A percentile compares a stretch with the other conserved stretches of the same genome.
Evolutionary conservation across 352 stramenopile species (phyloP).

Genomic region (Phytophthora podocarpi): DNA sequence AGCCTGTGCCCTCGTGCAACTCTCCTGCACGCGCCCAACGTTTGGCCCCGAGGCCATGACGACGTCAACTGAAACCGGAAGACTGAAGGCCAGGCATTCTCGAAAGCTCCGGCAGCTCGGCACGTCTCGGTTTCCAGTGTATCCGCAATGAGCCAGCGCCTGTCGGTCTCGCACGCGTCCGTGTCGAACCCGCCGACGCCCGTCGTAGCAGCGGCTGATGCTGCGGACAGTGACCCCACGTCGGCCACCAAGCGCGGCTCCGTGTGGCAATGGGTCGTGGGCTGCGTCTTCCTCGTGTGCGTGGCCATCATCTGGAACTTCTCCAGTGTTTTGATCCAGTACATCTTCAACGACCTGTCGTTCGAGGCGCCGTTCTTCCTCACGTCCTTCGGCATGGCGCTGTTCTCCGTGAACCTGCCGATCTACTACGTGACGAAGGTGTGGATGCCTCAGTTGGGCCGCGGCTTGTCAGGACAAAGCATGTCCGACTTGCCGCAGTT

Average conservation of each 20-base stretch:
- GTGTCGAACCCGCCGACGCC: constrained; percentile 30
- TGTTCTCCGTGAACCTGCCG: constrained; percentile 82
- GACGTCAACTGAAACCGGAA: constrained; percentile 19
- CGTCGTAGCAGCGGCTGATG: not conserved
- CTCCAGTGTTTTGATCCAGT: constrained; percentile 85
- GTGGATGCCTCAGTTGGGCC: constrained; percentile 29
- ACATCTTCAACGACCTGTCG: constrained; percentile 84
- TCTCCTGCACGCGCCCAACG: constrained; percentile 16
- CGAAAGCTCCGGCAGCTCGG: constrained; percentile 11
- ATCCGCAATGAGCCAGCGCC: constrained; percentile 22
- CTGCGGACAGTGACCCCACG: constrained; percentile 3
- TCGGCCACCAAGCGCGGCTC: constrained; percentile 37
- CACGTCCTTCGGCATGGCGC: constrained; percentile 78
- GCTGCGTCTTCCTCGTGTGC: constrained; percentile 66
- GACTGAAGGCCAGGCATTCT: constrained; percentile 16
- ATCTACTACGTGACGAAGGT: constrained; percentile 67
- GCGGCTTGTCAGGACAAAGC: not conserved
- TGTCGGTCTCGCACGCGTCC: constrained; percentile 29
- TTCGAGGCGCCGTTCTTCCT: constrained; percentile 88
- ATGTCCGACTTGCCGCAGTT: constrained; percentile 28
- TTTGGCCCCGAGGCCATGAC: constrained; percentile 16
- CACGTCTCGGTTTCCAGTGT: constrained; percentile 2
- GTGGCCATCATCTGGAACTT: constrained; percentile 82
- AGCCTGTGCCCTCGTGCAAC: constrained; percentile 9
- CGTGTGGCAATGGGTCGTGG: constrained; percentile 63